phyloP scores from a whole-genome alignment of 164 flowering plant species.

The Chimonanthus praecox region DNA sequence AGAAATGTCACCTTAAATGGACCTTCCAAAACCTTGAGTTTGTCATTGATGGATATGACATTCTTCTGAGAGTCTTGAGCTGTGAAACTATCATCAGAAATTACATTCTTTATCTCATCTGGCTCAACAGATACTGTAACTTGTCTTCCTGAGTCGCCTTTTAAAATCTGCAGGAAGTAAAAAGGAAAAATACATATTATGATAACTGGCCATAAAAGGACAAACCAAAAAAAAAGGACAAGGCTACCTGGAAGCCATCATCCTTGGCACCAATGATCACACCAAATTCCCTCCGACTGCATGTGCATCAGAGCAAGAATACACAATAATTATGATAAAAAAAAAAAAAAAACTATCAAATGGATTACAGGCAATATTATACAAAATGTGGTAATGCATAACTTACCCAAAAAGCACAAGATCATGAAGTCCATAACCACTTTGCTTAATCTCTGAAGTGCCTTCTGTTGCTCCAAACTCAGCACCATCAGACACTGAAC shows the following conservation, averaged over 20 bases:
- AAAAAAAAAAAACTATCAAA: neutral
- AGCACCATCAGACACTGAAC: constrained; percentile 18
- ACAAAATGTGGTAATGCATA: neutral
- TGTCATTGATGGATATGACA: constrained; percentile 50
- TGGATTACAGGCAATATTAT: neutral
- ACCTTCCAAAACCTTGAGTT: constrained; percentile 68
- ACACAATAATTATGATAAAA: neutral
- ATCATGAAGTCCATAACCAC: constrained; percentile 53
- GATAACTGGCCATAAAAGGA: neutral
- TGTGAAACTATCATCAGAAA: constrained; percentile 51
- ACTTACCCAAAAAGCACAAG: constrained; percentile 80
- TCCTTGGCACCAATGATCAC: constrained; percentile 59
- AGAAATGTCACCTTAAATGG: constrained; percentile 52
- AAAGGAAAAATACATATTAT: neutral
- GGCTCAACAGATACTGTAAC: constrained; percentile 33
- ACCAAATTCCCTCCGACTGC: constrained; percentile 80
- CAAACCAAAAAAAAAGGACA: neutral
- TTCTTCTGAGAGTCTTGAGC: constrained; percentile 55
- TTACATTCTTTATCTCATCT: constrained; percentile 43
- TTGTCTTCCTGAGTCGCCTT: constrained; percentile 53
- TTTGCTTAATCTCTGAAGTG: constrained; percentile 13
- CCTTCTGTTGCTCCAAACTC: constrained; percentile 10
- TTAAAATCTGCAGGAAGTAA: constrained; percentile 46
- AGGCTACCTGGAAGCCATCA: constrained; percentile 59
- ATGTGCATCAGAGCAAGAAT: constrained; percentile 11